Conservation (phyloP, 768 basidiomycete species). For the Leccinum rimulosum region DNA sequence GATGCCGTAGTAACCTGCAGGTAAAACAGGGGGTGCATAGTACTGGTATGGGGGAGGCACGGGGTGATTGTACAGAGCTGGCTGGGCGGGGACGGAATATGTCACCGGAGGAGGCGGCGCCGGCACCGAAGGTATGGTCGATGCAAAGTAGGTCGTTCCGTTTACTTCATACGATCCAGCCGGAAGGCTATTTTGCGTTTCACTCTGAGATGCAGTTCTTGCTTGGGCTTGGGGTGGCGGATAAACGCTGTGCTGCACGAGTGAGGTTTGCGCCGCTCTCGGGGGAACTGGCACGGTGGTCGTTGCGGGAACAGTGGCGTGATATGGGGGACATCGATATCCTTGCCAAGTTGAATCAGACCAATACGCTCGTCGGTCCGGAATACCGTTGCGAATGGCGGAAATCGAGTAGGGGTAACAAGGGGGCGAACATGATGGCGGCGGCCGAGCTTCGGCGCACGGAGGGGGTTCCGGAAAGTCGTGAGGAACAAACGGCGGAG, state of each 20-base stretch:
- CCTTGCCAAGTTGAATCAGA: conserved; percentile 10
- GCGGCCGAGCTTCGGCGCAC: conserved; percentile 32
- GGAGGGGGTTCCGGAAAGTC: conserved; percentile 20
- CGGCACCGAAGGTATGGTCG: not conserved
- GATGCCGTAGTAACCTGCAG: conserved; percentile 3
- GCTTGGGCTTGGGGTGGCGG: not conserved
- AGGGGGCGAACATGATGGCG: conserved; percentile 31
- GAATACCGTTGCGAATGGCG: not conserved
- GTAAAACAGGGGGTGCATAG: conserved; percentile 8
- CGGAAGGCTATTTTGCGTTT: conserved; percentile 8
- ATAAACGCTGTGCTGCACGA: conserved; percentile 4
- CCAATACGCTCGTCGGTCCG: conserved; percentile 19
- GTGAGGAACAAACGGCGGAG: conserved; percentile 9
- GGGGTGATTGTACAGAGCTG: conserved; percentile 6
- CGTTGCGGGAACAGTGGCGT: conserved; percentile 26
- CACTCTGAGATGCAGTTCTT: not conserved
- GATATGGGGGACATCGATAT: conserved; percentile 26
- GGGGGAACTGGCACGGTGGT: conserved; percentile 2
- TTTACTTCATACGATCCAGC: conserved; percentile 22
- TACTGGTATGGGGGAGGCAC: conserved; percentile 9
- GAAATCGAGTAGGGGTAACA: not conserved
- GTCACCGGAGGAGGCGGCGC: conserved; percentile 5
- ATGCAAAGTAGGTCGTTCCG: conserved; percentile 31
- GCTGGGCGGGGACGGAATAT: conserved; percentile 7
- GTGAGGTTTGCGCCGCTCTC: not conserved